phyloP scores from a whole-genome alignment of 306 rosid genomes.

The Canavalia ensiformis region DNA sequence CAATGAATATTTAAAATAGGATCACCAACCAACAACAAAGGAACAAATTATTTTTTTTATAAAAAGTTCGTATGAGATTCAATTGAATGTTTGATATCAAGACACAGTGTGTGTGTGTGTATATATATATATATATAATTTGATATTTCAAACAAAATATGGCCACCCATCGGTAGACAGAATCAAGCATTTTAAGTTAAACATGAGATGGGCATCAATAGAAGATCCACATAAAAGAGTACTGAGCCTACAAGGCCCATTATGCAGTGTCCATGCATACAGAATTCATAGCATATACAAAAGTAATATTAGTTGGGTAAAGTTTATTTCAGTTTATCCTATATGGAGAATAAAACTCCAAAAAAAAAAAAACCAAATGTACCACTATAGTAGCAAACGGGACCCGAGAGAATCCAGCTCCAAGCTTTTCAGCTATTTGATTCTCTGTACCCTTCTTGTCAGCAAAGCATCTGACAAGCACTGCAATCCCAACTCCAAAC shows the following conservation, averaged over 20 bases:
- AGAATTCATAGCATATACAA: slow-evolving; percentile 5
- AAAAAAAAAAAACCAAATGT: slow-evolving; percentile 41
- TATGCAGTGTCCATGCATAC: background rate
- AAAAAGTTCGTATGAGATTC: background rate
- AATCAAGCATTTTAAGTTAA: slow-evolving; percentile 28
- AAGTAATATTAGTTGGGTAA: slow-evolving; percentile 10
- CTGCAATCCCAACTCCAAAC: slow-evolving; percentile 82
- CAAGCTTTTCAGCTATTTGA: slow-evolving; percentile 77
- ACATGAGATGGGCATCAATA: background rate
- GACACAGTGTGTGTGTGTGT: background rate
- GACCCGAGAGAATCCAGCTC: slow-evolving; percentile 76
- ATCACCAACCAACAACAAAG: slow-evolving; percentile 14
- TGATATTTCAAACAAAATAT: background rate
- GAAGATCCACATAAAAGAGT: slow-evolving; percentile 16
- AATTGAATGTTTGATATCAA: background rate
- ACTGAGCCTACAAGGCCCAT: background rate
- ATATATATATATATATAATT: background rate
- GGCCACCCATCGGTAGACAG: slow-evolving; percentile 17
- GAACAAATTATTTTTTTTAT: background rate
- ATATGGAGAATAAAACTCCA: slow-evolving; percentile 24
- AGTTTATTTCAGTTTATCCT: slow-evolving; percentile 25
- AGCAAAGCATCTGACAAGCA: slow-evolving; percentile 82
- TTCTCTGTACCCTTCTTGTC: slow-evolving; percentile 71
- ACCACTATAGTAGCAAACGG: slow-evolving; percentile 87
- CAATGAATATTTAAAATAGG: slow-evolving; percentile 1